These are phyloP conservation scores for Mariannaea sp. DNA, from an alignment of 2,329 filamentous ascomycete species.

Conservation along the genomic window DNA sequence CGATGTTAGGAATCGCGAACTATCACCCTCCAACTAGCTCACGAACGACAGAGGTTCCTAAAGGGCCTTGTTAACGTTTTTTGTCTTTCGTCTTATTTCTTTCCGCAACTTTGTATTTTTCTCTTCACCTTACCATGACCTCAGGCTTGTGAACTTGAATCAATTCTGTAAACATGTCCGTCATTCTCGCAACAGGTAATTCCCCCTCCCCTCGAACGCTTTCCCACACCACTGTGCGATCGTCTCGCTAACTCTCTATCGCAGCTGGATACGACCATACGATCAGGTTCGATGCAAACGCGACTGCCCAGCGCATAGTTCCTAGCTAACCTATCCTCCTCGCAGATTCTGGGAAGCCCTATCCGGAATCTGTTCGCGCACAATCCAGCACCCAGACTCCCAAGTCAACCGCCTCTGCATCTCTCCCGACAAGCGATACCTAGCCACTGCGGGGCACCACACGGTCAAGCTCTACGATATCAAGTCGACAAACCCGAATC, in stretches of 20 bases:
- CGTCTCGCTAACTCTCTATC: slow-evolving; percentile 29
- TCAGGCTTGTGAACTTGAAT: slow-evolving; percentile 26
- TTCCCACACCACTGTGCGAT: neutral
- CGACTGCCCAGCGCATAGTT: slow-evolving; percentile 9
- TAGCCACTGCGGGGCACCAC: slow-evolving; percentile 79
- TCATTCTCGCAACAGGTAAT: slow-evolving; percentile 66
- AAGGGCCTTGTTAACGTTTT: slow-evolving; percentile 18
- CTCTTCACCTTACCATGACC: slow-evolving; percentile 32
- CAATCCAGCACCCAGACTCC: slow-evolving; percentile 96
- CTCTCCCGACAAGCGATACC: slow-evolving; percentile 94
- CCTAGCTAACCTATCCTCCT: slow-evolving; percentile 21
- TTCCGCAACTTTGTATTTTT: neutral
- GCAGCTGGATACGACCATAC: slow-evolving; percentile 67
- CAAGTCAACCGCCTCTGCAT: slow-evolving; percentile 99
- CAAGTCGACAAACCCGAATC: slow-evolving; percentile 95
- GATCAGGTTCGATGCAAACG: slow-evolving; percentile 54
- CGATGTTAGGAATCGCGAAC: slow-evolving; percentile 29
- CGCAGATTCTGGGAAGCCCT: slow-evolving; percentile 95
- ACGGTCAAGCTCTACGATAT: slow-evolving; percentile 98
- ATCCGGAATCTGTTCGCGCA: slow-evolving; percentile 95
- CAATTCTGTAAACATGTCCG: slow-evolving; percentile 53
- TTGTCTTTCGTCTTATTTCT: too few relatives aligned
- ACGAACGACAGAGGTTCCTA: slow-evolving; percentile 23
- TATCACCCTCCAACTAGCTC: slow-evolving; percentile 14
- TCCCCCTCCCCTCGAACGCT: slow-evolving; percentile 15